Evolutionary conservation across 345 rosid species (phyloP).

Genomic region (Abelmoschus esculentus): DNA sequence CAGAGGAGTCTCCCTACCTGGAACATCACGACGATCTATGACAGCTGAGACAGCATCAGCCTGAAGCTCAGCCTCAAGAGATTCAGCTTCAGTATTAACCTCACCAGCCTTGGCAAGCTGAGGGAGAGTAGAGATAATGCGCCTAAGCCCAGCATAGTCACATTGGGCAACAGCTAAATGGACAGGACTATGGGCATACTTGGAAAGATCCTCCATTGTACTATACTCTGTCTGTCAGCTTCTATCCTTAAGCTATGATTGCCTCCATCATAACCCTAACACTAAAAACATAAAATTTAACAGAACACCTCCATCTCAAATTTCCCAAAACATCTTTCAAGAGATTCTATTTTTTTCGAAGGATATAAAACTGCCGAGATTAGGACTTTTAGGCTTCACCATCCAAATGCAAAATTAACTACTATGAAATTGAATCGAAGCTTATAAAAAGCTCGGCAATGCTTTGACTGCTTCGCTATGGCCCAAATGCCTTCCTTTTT

Average conservation of each 20-base stretch:
- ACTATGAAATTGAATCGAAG: not conserved
- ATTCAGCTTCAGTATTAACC: constrained; percentile 68
- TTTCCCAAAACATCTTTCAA: too few relatives aligned
- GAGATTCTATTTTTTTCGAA: constrained; percentile 2
- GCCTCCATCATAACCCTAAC: constrained; percentile 21
- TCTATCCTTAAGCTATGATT: constrained; percentile 19
- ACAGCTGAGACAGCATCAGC: constrained; percentile 73
- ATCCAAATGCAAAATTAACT: constrained; percentile 6
- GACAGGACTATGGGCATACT: constrained; percentile 77
- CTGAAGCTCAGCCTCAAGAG: constrained; percentile 56
- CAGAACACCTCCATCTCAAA: constrained; percentile 3
- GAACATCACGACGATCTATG: constrained; percentile 90
- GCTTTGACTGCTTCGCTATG: constrained; percentile 12
- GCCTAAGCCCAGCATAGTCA: constrained; percentile 61
- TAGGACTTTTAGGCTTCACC: constrained; percentile 10
- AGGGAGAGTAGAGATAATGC: constrained; percentile 55
- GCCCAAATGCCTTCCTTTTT: constrained; percentile 11
- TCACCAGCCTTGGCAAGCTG: constrained; percentile 75
- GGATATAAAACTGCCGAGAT: constrained; percentile 7
- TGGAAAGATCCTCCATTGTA: constrained; percentile 68
- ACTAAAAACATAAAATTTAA: constrained; percentile 1
- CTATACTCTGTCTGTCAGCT: not conserved
- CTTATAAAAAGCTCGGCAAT: constrained; percentile 4
- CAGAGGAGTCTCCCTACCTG: constrained; percentile 87
- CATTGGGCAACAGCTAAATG: constrained; percentile 76